Percentiles rank a stretch among this genome's conserved stretches.
Conservation (phyloP, 2,329 filamentous ascomycete genomes). For the Xylaria polymorpha region DNA sequence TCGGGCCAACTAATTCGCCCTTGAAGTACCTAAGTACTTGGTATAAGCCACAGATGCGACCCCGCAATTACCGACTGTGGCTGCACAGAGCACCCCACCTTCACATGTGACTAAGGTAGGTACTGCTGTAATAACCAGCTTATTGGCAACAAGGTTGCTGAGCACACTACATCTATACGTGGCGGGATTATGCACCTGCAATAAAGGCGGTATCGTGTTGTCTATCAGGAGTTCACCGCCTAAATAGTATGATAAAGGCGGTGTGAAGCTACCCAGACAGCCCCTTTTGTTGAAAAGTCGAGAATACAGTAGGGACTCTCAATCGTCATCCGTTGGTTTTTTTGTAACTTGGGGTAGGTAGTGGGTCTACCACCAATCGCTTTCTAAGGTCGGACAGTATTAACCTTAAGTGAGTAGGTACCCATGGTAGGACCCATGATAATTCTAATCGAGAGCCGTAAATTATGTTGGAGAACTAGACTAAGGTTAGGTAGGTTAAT, state of each 20-base stretch:
- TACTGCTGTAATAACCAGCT: too few species aligned
- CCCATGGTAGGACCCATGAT: neutral
- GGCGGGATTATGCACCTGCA: neutral
- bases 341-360: neutral
- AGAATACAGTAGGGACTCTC: neutral
- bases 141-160: neutral
- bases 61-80: slow-evolving; percentile 6
- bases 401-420: neutral
- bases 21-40: neutral
- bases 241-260: neutral
- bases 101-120: neutral
- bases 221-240: neutral
- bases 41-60: neutral
- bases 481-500: too few species aligned
- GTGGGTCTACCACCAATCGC: neutral
- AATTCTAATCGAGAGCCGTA: neutral
- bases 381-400: neutral
- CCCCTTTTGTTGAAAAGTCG: slow-evolving; percentile 9
- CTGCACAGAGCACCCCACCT: neutral
- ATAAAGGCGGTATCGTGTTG: neutral
- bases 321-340: neutral
- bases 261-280: neutral
- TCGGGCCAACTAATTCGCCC: neutral
- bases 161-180: neutral
- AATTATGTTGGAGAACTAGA: neutral